These are phyloP conservation scores for Xerocomus spinulosus DNA, from an alignment of 768 basidiomycete genomes.

Conservation along the genomic window DNA sequence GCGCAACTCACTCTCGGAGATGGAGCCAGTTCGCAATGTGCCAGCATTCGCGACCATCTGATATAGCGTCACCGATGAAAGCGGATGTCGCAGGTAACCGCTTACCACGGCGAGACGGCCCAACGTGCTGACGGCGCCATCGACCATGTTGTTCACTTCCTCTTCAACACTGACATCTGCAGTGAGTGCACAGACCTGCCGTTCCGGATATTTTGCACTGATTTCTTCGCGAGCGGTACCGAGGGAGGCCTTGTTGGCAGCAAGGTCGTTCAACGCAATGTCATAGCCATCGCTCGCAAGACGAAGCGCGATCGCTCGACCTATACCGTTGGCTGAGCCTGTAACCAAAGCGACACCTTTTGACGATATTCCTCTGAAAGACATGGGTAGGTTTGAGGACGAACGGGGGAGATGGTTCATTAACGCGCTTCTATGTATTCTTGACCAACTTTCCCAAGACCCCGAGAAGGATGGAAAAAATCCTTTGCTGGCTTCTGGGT, in stretches of 20 bases:
- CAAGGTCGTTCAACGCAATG: slow-evolving; percentile 34
- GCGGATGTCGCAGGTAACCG: too few species aligned
- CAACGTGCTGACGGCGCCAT: slow-evolving; percentile 19
- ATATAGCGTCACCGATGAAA: slow-evolving; percentile 1
- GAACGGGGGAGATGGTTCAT: background rate
- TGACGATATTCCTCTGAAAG: slow-evolving; percentile 1
- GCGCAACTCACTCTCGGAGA: slow-evolving; percentile 6
- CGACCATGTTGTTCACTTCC: slow-evolving; percentile 30
- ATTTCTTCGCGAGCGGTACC: slow-evolving; percentile 16
- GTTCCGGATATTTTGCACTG: slow-evolving; percentile 1
- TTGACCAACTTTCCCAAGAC: background rate
- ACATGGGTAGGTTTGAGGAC: background rate
- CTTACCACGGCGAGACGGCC: slow-evolving; percentile 35
- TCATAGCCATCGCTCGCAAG: slow-evolving; percentile 36
- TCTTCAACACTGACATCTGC: slow-evolving; percentile 29
- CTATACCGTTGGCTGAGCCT: slow-evolving; percentile 32
- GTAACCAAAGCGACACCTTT: slow-evolving; percentile 32
- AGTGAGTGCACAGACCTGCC: slow-evolving; percentile 5
- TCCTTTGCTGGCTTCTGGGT: too few species aligned
- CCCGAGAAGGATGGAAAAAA: background rate
- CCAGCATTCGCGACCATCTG: slow-evolving; percentile 21
- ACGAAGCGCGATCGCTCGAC: slow-evolving; percentile 31
- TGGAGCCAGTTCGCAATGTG: slow-evolving; percentile 8
- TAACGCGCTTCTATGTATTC: background rate
- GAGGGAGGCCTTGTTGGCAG: slow-evolving; percentile 14